Conservation (phyloP, 805 yeast species). For the Saccharomyces eubayanus region DNA sequence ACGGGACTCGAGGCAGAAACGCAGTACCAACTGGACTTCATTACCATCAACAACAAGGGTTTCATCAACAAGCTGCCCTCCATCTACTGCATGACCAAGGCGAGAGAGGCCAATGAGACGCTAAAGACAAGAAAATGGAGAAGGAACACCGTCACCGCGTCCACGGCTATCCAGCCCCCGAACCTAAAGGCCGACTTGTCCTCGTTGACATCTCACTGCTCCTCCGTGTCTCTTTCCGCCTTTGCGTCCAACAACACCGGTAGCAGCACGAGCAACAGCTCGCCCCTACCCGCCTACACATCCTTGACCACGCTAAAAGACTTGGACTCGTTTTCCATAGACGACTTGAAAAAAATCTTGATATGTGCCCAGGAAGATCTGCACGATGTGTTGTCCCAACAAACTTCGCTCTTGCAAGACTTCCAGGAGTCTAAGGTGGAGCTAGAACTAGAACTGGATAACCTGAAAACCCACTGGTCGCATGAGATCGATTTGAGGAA, state of each 20-base stretch:
- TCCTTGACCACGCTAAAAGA: conserved; percentile 23
- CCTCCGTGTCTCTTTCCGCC: background rate
- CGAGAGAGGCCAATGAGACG: conserved; percentile 1
- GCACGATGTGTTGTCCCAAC: conserved; percentile 28
- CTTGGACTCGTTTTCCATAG: conserved; percentile 25
- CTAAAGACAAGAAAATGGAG: conserved; percentile 19
- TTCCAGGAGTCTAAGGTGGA: conserved; percentile 26
- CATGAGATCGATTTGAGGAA: conserved; percentile 28
- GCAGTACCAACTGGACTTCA: conserved; percentile 28
- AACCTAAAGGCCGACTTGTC: background rate
- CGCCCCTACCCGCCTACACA: conserved; percentile 20
- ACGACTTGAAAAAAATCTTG: conserved; percentile 26
- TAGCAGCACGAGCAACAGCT: conserved; percentile 1
- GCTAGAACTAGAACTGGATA: conserved; percentile 23
- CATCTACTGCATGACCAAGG: conserved; percentile 24
- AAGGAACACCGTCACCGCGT: conserved; percentile 14
- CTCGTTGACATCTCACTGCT: background rate
- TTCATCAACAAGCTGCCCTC: conserved; percentile 29
- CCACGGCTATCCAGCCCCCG: background rate
- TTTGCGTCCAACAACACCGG: background rate
- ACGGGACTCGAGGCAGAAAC: conserved; percentile 18
- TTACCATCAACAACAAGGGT: conserved; percentile 29
- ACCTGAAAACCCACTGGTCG: conserved; percentile 27
- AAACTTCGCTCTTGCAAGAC: conserved; percentile 20
- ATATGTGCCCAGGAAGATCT: conserved; percentile 30